Evolutionary conservation across 768 basidiomycete genomes (phyloP).

Genomic region (Pulveroboletus sp.): DNA sequence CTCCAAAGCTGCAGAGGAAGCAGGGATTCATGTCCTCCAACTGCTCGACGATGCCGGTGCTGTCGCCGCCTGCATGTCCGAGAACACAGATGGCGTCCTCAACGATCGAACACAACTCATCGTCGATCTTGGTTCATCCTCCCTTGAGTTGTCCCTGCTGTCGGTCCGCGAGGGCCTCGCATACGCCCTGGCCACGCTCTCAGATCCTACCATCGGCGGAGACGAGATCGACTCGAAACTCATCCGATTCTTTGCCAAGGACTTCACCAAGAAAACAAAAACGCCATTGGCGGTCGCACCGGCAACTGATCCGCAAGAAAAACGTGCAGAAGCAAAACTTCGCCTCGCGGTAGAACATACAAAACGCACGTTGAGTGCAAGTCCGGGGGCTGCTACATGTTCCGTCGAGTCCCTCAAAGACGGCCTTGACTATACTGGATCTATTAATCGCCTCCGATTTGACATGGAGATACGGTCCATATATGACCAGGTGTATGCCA

Average conservation of each 20-base stretch:
- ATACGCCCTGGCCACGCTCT: constrained; percentile 52
- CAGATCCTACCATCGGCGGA: constrained; percentile 49
- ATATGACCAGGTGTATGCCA: constrained; percentile 51
- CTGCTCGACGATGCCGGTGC: constrained; percentile 86
- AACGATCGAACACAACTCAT: constrained; percentile 74
- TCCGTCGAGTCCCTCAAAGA: constrained; percentile 94
- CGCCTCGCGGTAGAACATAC: constrained; percentile 91
- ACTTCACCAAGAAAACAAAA: constrained; percentile 96
- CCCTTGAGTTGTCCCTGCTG: constrained; percentile 63
- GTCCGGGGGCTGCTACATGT: constrained; percentile 82
- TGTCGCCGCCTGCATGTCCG: constrained; percentile 50
- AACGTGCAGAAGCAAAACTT: constrained; percentile 90
- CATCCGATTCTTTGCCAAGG: constrained; percentile 88
- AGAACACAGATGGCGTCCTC: constrained; percentile 35
- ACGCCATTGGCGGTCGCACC: constrained; percentile 62
- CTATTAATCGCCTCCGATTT: constrained; percentile 52
- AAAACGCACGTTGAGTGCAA: constrained; percentile 87
- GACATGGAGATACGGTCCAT: constrained; percentile 58
- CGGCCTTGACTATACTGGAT: constrained; percentile 82
- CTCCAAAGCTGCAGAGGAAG: constrained; percentile 66
- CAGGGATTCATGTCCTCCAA: constrained; percentile 81
- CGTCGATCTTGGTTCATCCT: constrained; percentile 77
- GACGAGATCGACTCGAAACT: constrained; percentile 76
- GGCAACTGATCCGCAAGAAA: constrained; percentile 52
- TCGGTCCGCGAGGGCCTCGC: constrained; percentile 73